Percentiles rank a stretch among this genome's conserved stretches.
Conservation (phyloP, 139 green algal genomes). For the Ostreobium quekettii region DNA sequence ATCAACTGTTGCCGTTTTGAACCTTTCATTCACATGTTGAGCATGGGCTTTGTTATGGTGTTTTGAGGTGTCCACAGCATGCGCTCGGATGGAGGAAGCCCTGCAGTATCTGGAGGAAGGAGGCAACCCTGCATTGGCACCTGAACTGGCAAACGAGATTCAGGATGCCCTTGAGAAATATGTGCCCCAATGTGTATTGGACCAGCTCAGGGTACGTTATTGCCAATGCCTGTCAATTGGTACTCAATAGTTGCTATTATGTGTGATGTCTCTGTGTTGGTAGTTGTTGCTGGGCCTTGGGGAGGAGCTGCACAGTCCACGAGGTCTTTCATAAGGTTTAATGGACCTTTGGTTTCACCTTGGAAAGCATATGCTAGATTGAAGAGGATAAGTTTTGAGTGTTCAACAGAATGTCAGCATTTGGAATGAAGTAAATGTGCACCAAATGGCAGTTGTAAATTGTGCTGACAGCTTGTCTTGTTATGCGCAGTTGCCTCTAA, state of each 20-base stretch:
- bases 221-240: too few relatives aligned
- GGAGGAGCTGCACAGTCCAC: too few relatives aligned
- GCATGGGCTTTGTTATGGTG: not conserved
- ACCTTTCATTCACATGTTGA: not conserved
- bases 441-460: not conserved
- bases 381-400: not conserved
- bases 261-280: too few relatives aligned
- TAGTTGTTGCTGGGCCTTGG: too few relatives aligned
- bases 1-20: not conserved
- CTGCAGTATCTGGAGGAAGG: constrained; percentile 32
- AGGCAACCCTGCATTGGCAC: constrained; percentile 29
- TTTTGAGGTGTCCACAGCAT: constrained; percentile 19
- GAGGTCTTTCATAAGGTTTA: too few relatives aligned
- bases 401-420: not conserved
- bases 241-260: too few relatives aligned
- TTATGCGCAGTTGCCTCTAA: constrained; percentile 12
- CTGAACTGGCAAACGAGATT: constrained; percentile 40
- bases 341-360: not conserved
- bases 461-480: not conserved
- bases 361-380: not conserved
- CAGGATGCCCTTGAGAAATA: constrained; percentile 32
- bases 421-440: not conserved
- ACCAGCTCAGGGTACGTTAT: constrained; percentile 20
- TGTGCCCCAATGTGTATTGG: constrained; percentile 32
- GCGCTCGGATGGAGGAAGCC: constrained; percentile 44